Conservation (phyloP, 75 land plant genomes). For the Pseudotsuga menziesii region DNA sequence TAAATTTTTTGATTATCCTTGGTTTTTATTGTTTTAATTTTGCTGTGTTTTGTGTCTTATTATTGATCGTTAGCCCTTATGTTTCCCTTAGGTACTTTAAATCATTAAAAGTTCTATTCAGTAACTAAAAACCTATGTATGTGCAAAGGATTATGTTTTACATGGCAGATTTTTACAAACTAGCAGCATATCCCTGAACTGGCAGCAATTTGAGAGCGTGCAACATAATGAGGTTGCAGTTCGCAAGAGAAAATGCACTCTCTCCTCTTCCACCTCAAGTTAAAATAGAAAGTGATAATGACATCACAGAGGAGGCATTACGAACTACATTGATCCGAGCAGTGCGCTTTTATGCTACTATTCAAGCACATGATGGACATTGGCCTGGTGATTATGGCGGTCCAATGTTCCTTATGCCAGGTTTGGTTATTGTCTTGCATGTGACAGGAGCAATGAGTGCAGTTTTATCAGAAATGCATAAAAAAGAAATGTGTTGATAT, state of each 20-base stretch:
- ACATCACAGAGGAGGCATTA: constrained; percentile 55
- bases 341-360: constrained; percentile 38
- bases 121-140: too few species aligned
- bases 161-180: too few species aligned
- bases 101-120: too few species aligned
- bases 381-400: constrained; percentile 97
- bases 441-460: constrained; percentile 22
- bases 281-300: constrained; percentile 33
- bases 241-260: constrained; percentile 58
- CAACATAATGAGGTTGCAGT: too few species aligned
- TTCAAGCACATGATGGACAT: constrained; percentile 90
- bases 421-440: constrained; percentile 42
- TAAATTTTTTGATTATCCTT: too few species aligned
- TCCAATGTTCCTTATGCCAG: constrained; percentile 88
- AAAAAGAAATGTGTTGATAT: constrained; percentile 27
- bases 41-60: too few species aligned
- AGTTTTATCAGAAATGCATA: constrained; percentile 20
- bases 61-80: too few species aligned
- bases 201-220: too few species aligned
- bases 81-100: too few species aligned
- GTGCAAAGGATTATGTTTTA: too few species aligned
- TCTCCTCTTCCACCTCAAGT: constrained; percentile 30
- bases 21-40: too few species aligned
- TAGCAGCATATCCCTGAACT: too few species aligned
- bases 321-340: constrained; percentile 51